phyloP scores from a whole-genome alignment of 352 stramenopile genomes.

The Phytophthora nicotianae region DNA sequence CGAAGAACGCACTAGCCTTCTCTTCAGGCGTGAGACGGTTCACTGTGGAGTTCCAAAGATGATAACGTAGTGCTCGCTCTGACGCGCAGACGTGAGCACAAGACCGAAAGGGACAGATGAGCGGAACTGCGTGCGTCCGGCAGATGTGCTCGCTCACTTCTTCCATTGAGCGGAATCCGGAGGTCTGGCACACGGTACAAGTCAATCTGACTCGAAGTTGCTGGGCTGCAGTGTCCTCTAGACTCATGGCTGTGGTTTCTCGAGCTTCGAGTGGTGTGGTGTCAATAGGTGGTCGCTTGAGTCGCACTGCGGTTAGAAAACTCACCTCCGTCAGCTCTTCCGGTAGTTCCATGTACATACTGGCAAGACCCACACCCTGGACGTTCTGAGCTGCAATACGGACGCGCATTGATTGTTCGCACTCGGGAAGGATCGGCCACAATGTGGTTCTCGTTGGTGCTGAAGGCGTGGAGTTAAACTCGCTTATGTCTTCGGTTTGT shows the following conservation, averaged over 20 bases:
- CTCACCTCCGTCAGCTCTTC: conserved; percentile 66
- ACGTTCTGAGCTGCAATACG: conserved; percentile 67
- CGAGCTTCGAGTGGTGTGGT: conserved; percentile 44
- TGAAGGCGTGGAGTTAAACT: neutral
- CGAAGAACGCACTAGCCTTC: conserved; percentile 61
- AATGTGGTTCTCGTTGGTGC: conserved; percentile 59
- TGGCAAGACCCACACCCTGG: conserved; percentile 62
- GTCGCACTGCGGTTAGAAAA: conserved; percentile 48
- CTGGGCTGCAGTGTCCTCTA: conserved; percentile 42
- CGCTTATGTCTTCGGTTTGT: neutral
- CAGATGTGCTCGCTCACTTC: conserved; percentile 68
- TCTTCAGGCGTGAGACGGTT: conserved; percentile 62
- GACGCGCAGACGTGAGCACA: conserved; percentile 74
- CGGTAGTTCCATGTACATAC: conserved; percentile 58
- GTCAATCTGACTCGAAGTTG: conserved; percentile 43
- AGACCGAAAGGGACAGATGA: conserved; percentile 77
- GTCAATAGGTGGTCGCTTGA: conserved; percentile 46
- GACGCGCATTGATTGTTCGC: conserved; percentile 51
- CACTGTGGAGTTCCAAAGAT: conserved; percentile 74
- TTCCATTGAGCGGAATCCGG: conserved; percentile 23
- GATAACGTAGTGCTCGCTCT: conserved; percentile 71
- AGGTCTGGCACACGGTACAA: conserved; percentile 56
- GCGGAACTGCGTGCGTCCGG: conserved; percentile 55
- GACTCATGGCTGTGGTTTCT: conserved; percentile 45
- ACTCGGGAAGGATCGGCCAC: conserved; percentile 61